Evolutionary conservation across 2,329 filamentous ascomycete species (phyloP).

Genomic region (Colletotrichum acutatum): DNA sequence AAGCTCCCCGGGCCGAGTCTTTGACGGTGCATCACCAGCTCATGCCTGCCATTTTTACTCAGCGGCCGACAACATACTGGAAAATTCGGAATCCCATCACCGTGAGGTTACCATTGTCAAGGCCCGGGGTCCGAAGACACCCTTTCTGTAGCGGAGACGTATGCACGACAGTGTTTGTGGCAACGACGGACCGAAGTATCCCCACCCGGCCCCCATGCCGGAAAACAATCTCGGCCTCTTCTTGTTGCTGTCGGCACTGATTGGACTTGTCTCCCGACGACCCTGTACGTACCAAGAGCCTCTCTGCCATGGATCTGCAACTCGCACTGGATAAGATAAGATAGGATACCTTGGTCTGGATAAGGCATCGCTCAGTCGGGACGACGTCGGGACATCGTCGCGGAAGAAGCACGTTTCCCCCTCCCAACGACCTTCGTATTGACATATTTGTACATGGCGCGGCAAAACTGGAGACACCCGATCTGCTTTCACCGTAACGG

Average conservation of each 20-base stretch:
- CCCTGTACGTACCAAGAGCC: neutral
- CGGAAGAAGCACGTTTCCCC: neutral
- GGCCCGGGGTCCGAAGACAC: neutral
- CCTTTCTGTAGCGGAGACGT: neutral
- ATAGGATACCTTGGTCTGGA: neutral
- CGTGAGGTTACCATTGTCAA: neutral
- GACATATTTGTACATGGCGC: neutral
- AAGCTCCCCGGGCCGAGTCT: neutral
- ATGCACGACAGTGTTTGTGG: constrained; percentile 8
- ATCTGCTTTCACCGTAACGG: constrained; percentile 6
- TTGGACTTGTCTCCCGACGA: neutral
- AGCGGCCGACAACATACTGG: neutral
- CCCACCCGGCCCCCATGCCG: constrained; percentile 8
- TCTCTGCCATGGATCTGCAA: neutral
- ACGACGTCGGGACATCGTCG: neutral
- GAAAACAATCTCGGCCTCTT: neutral
- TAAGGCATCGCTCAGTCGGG: neutral
- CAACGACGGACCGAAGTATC: constrained; percentile 7
- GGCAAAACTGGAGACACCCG: neutral
- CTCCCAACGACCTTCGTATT: neutral
- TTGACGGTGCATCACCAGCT: neutral
- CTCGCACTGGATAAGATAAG: neutral
- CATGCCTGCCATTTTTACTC: neutral
- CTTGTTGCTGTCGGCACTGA: neutral
- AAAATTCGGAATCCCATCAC: neutral